Percentiles rank a stretch among this genome's conserved stretches.
These are phyloP conservation scores for Coniochaeta sp. DNA, from an alignment of 2,329 filamentous ascomycete species.

Conservation along the genomic window DNA sequence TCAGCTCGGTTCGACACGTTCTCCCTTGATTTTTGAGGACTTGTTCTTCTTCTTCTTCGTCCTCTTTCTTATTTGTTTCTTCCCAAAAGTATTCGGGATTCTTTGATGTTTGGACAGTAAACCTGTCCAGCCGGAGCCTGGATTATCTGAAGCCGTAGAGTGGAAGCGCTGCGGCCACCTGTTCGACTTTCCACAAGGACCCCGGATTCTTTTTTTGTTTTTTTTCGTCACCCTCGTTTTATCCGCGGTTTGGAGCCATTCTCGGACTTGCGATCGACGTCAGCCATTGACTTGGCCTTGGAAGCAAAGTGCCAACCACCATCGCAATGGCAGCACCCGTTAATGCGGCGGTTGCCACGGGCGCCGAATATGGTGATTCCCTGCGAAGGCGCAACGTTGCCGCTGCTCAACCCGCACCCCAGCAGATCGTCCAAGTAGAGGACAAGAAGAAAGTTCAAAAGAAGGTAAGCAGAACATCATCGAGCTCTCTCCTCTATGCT, in stretches of 20 bases:
- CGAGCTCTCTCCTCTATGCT: background rate
- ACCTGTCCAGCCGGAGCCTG: background rate
- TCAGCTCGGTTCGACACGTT: background rate
- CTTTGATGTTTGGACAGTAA: background rate
- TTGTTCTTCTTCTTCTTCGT: background rate
- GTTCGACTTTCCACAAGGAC: background rate
- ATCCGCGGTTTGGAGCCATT: background rate
- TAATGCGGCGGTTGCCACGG: conserved; percentile 50
- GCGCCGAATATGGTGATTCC: conserved; percentile 50
- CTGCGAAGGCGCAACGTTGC: conserved; percentile 49
- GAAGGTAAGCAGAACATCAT: conserved; percentile 38
- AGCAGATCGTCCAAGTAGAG: conserved; percentile 32
- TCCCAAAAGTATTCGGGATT: background rate
- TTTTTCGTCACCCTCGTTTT: conserved; percentile 2
- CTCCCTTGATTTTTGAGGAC: background rate
- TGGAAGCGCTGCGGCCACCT: background rate
- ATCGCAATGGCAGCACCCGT: conserved; percentile 41
- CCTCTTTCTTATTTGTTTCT: background rate
- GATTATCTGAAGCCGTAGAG: background rate
- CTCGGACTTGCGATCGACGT: background rate
- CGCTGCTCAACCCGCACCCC: conserved; percentile 25
- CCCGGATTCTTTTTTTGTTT: conserved; percentile 1
- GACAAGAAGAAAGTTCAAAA: conserved; percentile 53
- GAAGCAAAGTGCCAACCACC: background rate
- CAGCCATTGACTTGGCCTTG: background rate